Evolutionary conservation across 1,284 basidiomycete species (phyloP).

Genomic region (Sporisorium exsertum): DNA sequence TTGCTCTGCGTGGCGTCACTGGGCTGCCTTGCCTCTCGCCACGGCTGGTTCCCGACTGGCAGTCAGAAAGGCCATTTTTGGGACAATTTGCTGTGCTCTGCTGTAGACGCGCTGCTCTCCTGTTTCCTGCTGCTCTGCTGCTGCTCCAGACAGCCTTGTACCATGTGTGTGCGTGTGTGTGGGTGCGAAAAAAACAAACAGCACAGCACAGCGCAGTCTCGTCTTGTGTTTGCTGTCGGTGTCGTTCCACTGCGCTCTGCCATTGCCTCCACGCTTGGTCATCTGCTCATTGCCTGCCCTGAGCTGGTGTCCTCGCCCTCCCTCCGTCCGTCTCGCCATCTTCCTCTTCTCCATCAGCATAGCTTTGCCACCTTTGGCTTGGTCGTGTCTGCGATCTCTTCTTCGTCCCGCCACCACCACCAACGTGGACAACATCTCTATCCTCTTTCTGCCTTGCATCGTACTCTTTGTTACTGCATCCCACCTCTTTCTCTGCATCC

Average conservation of each 20-base stretch:
- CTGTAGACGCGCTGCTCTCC: neutral
- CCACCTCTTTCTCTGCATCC: neutral
- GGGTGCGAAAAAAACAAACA: neutral
- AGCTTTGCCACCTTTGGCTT: neutral
- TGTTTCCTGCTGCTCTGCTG: neutral
- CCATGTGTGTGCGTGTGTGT: neutral
- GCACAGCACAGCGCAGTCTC: neutral
- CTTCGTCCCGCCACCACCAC: neutral
- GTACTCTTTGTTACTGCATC: slow-evolving; percentile 3
- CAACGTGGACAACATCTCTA: neutral
- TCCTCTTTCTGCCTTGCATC: neutral
- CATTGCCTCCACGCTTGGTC: no score
- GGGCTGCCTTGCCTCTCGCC: neutral
- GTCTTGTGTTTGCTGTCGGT: no score
- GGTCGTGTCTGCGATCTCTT: neutral
- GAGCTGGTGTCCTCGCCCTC: neutral
- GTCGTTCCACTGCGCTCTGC: no score
- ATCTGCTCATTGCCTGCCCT: neutral
- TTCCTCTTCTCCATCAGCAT: neutral
- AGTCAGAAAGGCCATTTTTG: neutral
- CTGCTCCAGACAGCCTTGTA: slow-evolving; percentile 5
- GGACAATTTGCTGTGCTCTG: neutral
- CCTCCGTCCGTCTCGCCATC: neutral
- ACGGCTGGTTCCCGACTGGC: neutral
- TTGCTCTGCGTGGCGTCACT: slow-evolving; percentile 1